These are phyloP conservation scores for Clathrus columnatus DNA, from an alignment of 768 basidiomycete genomes.

Conservation along the genomic window DNA sequence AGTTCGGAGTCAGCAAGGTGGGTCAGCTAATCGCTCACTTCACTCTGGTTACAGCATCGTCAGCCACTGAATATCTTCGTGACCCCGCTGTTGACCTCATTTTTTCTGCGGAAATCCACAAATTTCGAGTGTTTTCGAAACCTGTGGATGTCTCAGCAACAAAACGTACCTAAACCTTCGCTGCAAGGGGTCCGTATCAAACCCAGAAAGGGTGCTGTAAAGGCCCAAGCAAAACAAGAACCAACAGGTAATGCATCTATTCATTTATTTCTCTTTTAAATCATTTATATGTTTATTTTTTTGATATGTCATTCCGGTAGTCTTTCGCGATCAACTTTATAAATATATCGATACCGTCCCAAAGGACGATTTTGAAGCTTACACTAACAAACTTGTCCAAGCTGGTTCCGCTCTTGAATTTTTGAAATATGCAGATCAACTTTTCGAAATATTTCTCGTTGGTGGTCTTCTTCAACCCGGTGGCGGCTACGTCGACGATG, in stretches of 20 bases:
- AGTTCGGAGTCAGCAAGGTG: too few species aligned
- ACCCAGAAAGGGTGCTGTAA: slow-evolving; percentile 87
- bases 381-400: slow-evolving; percentile 76
- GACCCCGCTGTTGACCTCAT: background rate
- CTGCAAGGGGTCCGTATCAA: slow-evolving; percentile 88
- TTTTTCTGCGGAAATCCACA: slow-evolving; percentile 6
- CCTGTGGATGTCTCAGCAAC: slow-evolving; percentile 91
- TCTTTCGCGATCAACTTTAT: slow-evolving; percentile 89
- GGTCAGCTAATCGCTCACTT: background rate
- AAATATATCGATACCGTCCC: slow-evolving; percentile 82
- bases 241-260: slow-evolving; percentile 45
- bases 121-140: slow-evolving; percentile 20
- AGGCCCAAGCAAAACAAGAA: slow-evolving; percentile 91
- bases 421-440: slow-evolving; percentile 93
- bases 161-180: slow-evolving; percentile 77
- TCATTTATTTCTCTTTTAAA: slow-evolving; percentile 7
- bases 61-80: background rate
- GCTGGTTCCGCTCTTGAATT: slow-evolving; percentile 91
- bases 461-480: slow-evolving; percentile 96
- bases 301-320: slow-evolving; percentile 29
- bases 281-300: background rate
- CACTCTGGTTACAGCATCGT: background rate
- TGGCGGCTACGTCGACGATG: slow-evolving; percentile 83
- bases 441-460: slow-evolving; percentile 93
- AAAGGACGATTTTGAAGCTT: slow-evolving; percentile 72